Evolutionary conservation across 1,284 basidiomycete species (phyloP).

Genomic region (Apiotrichum mycotoxinovorans): DNA sequence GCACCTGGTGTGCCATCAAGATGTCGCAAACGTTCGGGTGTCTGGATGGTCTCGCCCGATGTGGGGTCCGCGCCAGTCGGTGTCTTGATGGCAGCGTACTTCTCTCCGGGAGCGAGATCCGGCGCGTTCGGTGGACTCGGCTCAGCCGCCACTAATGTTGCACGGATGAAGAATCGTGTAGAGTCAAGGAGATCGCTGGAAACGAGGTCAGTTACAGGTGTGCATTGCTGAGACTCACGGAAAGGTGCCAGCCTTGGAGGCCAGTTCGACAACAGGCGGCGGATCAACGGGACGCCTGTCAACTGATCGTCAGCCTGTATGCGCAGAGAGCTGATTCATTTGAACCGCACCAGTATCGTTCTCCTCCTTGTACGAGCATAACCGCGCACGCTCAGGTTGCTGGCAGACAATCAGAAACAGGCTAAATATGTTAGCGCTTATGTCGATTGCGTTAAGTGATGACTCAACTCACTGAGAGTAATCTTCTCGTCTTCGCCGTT

Average conservation of each 20-base stretch:
- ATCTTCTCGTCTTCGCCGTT: not conserved
- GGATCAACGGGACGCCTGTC: conserved; percentile 51
- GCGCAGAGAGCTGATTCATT: not conserved
- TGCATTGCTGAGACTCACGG: conserved; percentile 5
- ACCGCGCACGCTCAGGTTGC: conserved; percentile 48
- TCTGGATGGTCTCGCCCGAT: conserved; percentile 49
- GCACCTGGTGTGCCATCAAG: conserved; percentile 40
- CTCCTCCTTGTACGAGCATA: conserved; percentile 52
- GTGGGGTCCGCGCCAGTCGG: conserved; percentile 47
- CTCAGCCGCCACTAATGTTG: conserved; percentile 35
- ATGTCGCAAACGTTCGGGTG: conserved; percentile 45
- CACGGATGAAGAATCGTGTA: conserved; percentile 40
- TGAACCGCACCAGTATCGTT: conserved; percentile 49
- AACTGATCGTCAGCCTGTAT: conserved; percentile 23
- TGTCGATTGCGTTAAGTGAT: not conserved
- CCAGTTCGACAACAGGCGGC: conserved; percentile 47
- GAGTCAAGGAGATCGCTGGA: conserved; percentile 35
- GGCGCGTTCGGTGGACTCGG: conserved; percentile 10
- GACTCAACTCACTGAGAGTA: conserved; percentile 1
- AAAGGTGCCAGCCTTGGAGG: conserved; percentile 17
- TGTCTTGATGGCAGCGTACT: conserved; percentile 41
- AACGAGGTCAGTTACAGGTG: not conserved
- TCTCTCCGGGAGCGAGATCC: conserved; percentile 1
- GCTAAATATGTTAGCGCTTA: conserved; percentile 1
- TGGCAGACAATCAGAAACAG: conserved; percentile 36